These are phyloP conservation scores for Avena sativa DNA, from an alignment of 176 grass and related monocot genomes.

Conservation along the genomic window DNA sequence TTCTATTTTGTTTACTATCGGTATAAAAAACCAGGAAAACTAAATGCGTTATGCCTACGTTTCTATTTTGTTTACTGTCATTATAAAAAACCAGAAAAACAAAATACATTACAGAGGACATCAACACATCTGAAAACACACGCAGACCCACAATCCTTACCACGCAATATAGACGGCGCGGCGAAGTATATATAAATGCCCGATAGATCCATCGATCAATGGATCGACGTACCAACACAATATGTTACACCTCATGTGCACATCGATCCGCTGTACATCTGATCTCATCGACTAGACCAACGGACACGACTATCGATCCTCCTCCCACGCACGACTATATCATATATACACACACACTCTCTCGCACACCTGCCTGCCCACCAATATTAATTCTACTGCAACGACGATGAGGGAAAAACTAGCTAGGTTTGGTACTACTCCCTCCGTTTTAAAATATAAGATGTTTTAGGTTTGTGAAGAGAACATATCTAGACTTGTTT, in stretches of 20 bases:
- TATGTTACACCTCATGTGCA: not conserved
- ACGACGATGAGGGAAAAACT: not conserved
- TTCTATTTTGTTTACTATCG: too few species aligned
- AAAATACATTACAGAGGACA: too few species aligned
- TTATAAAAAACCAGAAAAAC: too few species aligned
- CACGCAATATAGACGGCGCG: too few species aligned
- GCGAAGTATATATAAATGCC: not conserved
- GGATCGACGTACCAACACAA: not conserved
- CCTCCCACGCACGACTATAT: not conserved
- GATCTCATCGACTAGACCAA: not conserved
- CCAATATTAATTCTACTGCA: not conserved
- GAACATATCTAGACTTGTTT: too few species aligned
- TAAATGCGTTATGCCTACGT: too few species aligned
- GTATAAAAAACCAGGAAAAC: too few species aligned
- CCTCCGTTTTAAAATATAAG: too few species aligned
- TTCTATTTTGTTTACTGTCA: too few species aligned
- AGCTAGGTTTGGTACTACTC: not conserved
- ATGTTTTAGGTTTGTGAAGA: too few species aligned
- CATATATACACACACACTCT: not conserved
- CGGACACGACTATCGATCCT: not conserved
- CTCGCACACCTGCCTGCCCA: not conserved
- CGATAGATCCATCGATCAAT: not conserved
- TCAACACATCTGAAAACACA: too few species aligned
- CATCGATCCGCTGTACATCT: not conserved
- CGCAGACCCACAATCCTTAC: too few species aligned